These are phyloP conservation scores for Madurella fahalii DNA, from an alignment of 2,329 filamentous ascomycete genomes.

Conservation along the genomic window DNA sequence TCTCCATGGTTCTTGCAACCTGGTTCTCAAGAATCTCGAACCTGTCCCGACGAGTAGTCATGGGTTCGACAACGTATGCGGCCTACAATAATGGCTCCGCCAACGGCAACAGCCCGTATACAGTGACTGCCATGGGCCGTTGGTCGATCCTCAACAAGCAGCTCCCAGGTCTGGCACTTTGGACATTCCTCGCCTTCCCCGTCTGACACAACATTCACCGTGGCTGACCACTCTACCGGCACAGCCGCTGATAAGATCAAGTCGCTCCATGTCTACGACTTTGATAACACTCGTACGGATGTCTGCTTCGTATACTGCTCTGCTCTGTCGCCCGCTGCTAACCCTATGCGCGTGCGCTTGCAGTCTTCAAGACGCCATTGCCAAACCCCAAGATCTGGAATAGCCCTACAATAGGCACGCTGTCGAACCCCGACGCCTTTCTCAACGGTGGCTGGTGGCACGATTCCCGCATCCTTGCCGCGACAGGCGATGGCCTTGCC, in stretches of 20 bases:
- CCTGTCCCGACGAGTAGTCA: slow-evolving; percentile 20
- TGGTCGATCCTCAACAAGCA: slow-evolving; percentile 78
- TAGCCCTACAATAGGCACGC: slow-evolving; percentile 67
- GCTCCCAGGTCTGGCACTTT: slow-evolving; percentile 53
- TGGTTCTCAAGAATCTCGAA: slow-evolving; percentile 16
- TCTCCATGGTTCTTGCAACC: slow-evolving; percentile 21
- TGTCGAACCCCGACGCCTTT: slow-evolving; percentile 73
- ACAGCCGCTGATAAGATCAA: slow-evolving; percentile 64
- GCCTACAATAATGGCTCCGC: slow-evolving; percentile 24
- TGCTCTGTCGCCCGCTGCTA: background rate
- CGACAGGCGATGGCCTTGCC: slow-evolving; percentile 78
- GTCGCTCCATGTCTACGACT: slow-evolving; percentile 89
- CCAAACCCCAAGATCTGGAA: slow-evolving; percentile 90
- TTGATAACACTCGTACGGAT: slow-evolving; percentile 83
- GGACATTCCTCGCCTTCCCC: background rate
- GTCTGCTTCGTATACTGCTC: background rate
- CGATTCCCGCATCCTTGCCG: slow-evolving; percentile 76
- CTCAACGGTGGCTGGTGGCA: slow-evolving; percentile 96
- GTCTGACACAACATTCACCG: background rate
- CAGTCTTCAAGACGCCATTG: slow-evolving; percentile 86
- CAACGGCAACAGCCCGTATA: slow-evolving; percentile 36
- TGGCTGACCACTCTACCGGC: slow-evolving; percentile 19
- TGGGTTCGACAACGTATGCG: slow-evolving; percentile 23
- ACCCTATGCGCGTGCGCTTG: background rate
- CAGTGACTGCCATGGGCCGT: slow-evolving; percentile 70